These are phyloP conservation scores for Apocynum venetum DNA, from an alignment of 257 asterid genomes.

Conservation along the genomic window DNA sequence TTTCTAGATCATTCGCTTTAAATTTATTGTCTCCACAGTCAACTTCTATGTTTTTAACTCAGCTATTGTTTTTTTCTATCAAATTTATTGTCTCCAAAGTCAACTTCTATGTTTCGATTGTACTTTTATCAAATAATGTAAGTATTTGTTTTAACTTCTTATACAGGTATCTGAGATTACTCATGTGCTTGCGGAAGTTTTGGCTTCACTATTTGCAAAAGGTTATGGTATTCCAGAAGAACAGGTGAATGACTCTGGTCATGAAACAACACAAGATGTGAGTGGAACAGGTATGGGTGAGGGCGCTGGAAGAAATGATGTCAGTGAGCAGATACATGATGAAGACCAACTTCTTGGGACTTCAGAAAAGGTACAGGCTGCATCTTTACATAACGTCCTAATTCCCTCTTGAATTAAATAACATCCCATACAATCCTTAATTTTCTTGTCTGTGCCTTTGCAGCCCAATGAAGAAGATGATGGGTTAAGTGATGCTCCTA, in stretches of 20 bases:
- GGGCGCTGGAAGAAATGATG: constrained; percentile 78
- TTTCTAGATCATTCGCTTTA: neutral
- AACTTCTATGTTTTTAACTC: neutral
- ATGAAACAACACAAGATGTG: constrained; percentile 58
- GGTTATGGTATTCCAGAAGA: constrained; percentile 74
- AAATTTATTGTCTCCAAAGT: neutral
- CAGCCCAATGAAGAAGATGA: constrained; percentile 57
- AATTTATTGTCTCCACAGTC: neutral
- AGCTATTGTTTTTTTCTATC: neutral
- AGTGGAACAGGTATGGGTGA: constrained; percentile 95
- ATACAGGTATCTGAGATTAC: constrained; percentile 64
- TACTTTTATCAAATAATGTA: neutral
- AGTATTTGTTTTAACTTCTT: constrained; percentile 9
- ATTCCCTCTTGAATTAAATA: neutral
- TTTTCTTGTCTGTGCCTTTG: constrained; percentile 23
- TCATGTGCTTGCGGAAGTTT: constrained; percentile 61
- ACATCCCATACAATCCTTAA: neutral
- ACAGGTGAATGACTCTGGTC: constrained; percentile 37
- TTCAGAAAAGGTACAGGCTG: constrained; percentile 52
- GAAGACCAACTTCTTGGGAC: constrained; percentile 92
- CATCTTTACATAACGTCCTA: neutral
- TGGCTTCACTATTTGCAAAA: constrained; percentile 61
- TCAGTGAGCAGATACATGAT: constrained; percentile 78
- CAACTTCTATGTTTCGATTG: neutral
- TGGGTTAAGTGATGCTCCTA: constrained; percentile 45